phyloP scores from a whole-genome alignment of 495 filamentous ascomycete species.

The Hypoxylon perforatum region DNA sequence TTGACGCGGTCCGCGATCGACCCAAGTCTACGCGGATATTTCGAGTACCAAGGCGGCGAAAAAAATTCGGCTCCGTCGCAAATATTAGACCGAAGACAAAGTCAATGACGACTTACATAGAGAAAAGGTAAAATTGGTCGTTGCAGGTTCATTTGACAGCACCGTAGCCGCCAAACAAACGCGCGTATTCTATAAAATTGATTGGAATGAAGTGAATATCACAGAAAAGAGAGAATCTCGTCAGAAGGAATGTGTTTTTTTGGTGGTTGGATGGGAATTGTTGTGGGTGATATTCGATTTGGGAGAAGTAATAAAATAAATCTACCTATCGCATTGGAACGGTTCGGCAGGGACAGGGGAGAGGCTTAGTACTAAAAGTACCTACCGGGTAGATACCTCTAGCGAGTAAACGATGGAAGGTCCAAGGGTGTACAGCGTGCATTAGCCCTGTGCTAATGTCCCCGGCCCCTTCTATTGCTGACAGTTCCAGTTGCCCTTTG shows the following conservation, averaged over 20 bases:
- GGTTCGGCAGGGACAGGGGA: not conserved
- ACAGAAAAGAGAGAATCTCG: conserved; percentile 32
- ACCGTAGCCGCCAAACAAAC: conserved; percentile 71
- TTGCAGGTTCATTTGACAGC: conserved; percentile 80
- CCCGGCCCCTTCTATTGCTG: conserved; percentile 21
- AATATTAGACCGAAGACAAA: conserved; percentile 1
- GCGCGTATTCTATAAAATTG: conserved; percentile 55
- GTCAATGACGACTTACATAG: conserved; percentile 56
- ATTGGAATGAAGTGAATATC: conserved; percentile 37
- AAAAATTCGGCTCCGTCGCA: conserved; percentile 5
- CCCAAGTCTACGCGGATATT: not conserved
- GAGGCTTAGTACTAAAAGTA: too few relatives aligned
- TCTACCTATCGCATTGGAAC: conserved; percentile 20
- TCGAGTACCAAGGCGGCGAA: not conserved
- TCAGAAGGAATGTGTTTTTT: conserved; percentile 19
- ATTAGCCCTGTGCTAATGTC: conserved; percentile 38
- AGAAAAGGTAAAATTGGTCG: conserved; percentile 53
- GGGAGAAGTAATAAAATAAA: conserved; percentile 16
- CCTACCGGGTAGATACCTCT: too few relatives aligned
- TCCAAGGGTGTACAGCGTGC: conserved; percentile 23
- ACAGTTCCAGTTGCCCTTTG: conserved; percentile 17
- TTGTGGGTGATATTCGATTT: conserved; percentile 33
- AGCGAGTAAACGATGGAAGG: not conserved
- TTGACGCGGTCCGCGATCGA: not conserved
- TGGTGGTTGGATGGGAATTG: conserved; percentile 29